A percentile compares a stretch with the other conserved stretches of the same genome.
phyloP scores from a whole-genome alignment of 495 filamentous ascomycete species.

The Filosporella fistucella region DNA sequence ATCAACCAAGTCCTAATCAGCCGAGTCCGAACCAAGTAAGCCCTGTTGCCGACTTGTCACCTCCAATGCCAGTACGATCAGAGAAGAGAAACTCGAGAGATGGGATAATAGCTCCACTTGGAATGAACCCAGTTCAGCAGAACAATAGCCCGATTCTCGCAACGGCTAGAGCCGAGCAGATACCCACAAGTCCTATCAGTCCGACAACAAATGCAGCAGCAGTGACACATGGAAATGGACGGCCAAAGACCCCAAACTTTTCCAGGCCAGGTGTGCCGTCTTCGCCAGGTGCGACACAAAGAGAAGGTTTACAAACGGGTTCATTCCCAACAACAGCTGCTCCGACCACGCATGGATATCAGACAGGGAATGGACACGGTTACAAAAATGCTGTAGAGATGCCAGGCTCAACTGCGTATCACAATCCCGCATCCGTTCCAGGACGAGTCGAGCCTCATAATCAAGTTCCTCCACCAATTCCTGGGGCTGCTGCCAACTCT shows the following conservation, averaged over 20 bases:
- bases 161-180: background rate
- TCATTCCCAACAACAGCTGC: background rate
- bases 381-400: too few relatives aligned
- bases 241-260: slow-evolving; percentile 7
- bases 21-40: background rate
- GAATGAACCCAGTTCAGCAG: slow-evolving; percentile 3
- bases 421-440: too few relatives aligned
- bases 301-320: background rate
- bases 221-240: too few relatives aligned
- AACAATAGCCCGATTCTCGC: too few relatives aligned
- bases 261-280: slow-evolving; percentile 6
- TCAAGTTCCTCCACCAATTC: too few relatives aligned
- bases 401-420: too few relatives aligned
- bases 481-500: too few relatives aligned
- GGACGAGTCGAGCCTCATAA: too few relatives aligned
- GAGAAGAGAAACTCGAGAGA: slow-evolving; percentile 14
- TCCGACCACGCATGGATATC: too few relatives aligned
- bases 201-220: too few relatives aligned
- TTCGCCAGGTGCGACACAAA: too few relatives aligned
- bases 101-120: slow-evolving; percentile 3
- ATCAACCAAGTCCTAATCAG: slow-evolving; percentile 2
- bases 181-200: background rate
- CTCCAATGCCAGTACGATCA: slow-evolving; percentile 1
- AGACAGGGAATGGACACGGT: background rate
- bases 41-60: background rate